Evolutionary conservation across 164 flowering plant genomes (phyloP).

Genomic region (grape (Vitis vinifera)): ASM3070453v1 NC_081816.1:3208501-3209000

Average conservation of each 20-base stretch:
- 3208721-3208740: conserved; percentile 50
- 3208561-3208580: too few relatives aligned
- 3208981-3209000: conserved; percentile 52
- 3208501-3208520: too few relatives aligned
- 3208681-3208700: conserved; percentile 60
- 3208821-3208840: conserved; percentile 30
- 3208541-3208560: too few relatives aligned
- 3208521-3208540: too few relatives aligned
- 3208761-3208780: conserved; percentile 38
- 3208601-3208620: neutral
- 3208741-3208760: conserved; percentile 50
- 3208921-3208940: conserved; percentile 37
- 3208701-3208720: conserved; percentile 54
- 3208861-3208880: conserved; percentile 18
- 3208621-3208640: too few relatives aligned
- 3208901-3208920: conserved; percentile 41
- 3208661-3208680: conserved; percentile 42
- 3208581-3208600: too few relatives aligned
- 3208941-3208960: conserved; percentile 33
- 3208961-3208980: conserved; percentile 45
- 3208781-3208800: conserved; percentile 36
- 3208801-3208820: conserved; percentile 40
- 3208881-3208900: conserved; percentile 34
- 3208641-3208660: neutral
- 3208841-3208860: conserved; percentile 30